Evolutionary conservation across 495 filamentous ascomycete species (phyloP).

Genomic region (Aspergillus diversus): DNA sequence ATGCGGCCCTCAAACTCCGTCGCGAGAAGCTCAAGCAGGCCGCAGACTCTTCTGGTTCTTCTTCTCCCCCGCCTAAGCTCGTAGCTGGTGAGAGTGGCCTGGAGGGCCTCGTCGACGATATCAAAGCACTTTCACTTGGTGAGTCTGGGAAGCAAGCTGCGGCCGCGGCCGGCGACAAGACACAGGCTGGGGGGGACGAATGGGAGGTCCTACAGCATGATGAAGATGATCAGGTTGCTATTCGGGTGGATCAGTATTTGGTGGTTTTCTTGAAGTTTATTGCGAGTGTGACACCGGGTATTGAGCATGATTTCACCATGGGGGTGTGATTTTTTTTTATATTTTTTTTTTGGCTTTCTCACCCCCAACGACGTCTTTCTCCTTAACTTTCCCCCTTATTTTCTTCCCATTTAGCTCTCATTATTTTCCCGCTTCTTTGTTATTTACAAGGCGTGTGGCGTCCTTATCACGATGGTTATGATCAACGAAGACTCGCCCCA

Average conservation of each 20-base stretch:
- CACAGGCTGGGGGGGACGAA: constrained; percentile 71
- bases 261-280: constrained; percentile 99
- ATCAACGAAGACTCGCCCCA: constrained; percentile 2
- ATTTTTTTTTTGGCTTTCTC: constrained; percentile 7
- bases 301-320: constrained; percentile 99
- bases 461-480: constrained; percentile 2
- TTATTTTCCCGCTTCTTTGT: background rate
- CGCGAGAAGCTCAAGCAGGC: constrained; percentile 70
- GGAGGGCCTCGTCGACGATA: constrained; percentile 67
- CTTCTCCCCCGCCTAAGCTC: constrained; percentile 32
- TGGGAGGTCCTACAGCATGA: constrained; percentile 79
- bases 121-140: constrained; percentile 47
- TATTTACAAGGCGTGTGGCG: background rate
- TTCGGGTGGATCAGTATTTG: constrained; percentile 95
- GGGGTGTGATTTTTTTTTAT: constrained; percentile 64
- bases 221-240: constrained; percentile 82
- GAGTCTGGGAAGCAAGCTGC: constrained; percentile 37
- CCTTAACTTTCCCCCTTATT: background rate
- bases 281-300: constrained; percentile 93
- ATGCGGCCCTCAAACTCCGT: constrained; percentile 87
- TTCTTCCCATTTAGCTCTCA: constrained; percentile 1
- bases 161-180: constrained; percentile 50
- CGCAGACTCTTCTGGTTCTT: constrained; percentile 5
- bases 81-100: constrained; percentile 60
- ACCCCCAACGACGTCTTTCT: background rate